Evolutionary conservation across 2,329 filamentous ascomycete species (phyloP).

Genomic region (Penicillium oxalicum): DNA sequence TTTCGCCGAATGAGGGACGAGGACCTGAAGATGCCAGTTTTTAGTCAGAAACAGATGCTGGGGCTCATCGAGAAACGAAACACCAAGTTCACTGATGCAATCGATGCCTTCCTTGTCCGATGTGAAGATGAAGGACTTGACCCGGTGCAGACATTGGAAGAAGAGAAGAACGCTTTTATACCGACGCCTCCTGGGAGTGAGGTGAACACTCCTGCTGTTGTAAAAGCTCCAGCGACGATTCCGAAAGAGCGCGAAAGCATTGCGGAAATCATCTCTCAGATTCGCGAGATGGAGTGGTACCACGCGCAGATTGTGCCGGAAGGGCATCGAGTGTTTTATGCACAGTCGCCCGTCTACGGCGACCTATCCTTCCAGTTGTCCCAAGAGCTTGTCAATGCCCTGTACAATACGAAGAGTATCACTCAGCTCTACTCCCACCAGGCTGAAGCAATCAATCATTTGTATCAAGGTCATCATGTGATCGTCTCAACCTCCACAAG

Average conservation of each 20-base stretch:
- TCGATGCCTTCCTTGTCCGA: conserved; percentile 69
- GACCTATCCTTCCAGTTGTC: conserved; percentile 81
- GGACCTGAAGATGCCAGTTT: conserved; percentile 84
- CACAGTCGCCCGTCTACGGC: conserved; percentile 73
- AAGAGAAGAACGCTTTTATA: conserved; percentile 55
- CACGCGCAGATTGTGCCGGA: conserved; percentile 87
- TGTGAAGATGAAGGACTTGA: conserved; percentile 61
- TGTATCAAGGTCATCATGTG: conserved; percentile 76
- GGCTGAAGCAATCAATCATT: conserved; percentile 82
- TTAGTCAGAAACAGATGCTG: conserved; percentile 87
- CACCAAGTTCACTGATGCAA: conserved; percentile 68
- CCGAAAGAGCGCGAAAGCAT: conserved; percentile 75
- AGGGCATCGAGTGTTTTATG: conserved; percentile 84
- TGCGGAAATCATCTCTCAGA: conserved; percentile 75
- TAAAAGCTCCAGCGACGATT: conserved; percentile 61
- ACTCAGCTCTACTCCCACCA: conserved; percentile 86
- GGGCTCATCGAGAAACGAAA: conserved; percentile 85
- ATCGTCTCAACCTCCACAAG: conserved; percentile 93
- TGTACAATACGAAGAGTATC: conserved; percentile 88
- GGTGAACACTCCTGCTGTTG: conserved; percentile 35
- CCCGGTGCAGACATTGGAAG: conserved; percentile 59
- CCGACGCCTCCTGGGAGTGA: conserved; percentile 51
- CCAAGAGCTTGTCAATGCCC: conserved; percentile 86
- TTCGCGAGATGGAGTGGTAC: conserved; percentile 81
- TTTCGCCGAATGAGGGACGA: conserved; percentile 67